phyloP scores from a whole-genome alignment of 2,329 filamentous ascomycete species.

The Paraphoma chrysanthemicola region DNA sequence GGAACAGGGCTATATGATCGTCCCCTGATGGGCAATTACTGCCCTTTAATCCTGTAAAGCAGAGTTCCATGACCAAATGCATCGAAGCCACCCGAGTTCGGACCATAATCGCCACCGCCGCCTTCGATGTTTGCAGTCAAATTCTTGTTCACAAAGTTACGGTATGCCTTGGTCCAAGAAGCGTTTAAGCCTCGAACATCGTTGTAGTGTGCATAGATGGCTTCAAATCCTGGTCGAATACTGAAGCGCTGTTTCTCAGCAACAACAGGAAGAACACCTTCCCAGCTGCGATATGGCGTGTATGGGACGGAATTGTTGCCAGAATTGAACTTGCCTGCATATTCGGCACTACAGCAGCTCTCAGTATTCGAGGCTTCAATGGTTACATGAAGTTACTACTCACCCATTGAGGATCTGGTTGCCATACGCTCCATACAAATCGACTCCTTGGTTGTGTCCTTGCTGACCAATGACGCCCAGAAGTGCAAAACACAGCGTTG shows the following conservation, averaged over 20 bases:
- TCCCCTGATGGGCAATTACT: too few species aligned
- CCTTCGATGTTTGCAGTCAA: constrained; percentile 50
- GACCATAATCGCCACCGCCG: constrained; percentile 54
- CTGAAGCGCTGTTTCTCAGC: constrained; percentile 37
- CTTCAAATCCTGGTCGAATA: constrained; percentile 50
- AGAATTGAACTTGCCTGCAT: not conserved
- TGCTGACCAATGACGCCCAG: constrained; percentile 52
- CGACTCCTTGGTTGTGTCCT: constrained; percentile 53
- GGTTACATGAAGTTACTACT: constrained; percentile 26
- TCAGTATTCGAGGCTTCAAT: not conserved
- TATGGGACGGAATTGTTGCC: not conserved
- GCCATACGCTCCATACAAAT: constrained; percentile 46
- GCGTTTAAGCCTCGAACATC: constrained; percentile 48
- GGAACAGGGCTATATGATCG: too few species aligned
- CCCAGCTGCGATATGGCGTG: constrained; percentile 44
- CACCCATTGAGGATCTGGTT: constrained; percentile 50
- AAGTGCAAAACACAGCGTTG: constrained; percentile 50
- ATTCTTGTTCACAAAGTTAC: constrained; percentile 45
- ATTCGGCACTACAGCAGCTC: not conserved
- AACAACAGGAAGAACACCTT: constrained; percentile 48
- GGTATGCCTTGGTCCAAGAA: constrained; percentile 43
- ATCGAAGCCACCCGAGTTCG: constrained; percentile 53
- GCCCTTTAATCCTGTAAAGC: constrained; percentile 22
- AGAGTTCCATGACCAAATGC: constrained; percentile 47
- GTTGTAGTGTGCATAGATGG: constrained; percentile 49